Conservation (phyloP, 2,329 filamentous ascomycete species). For the Alternaria sp. region DNA sequence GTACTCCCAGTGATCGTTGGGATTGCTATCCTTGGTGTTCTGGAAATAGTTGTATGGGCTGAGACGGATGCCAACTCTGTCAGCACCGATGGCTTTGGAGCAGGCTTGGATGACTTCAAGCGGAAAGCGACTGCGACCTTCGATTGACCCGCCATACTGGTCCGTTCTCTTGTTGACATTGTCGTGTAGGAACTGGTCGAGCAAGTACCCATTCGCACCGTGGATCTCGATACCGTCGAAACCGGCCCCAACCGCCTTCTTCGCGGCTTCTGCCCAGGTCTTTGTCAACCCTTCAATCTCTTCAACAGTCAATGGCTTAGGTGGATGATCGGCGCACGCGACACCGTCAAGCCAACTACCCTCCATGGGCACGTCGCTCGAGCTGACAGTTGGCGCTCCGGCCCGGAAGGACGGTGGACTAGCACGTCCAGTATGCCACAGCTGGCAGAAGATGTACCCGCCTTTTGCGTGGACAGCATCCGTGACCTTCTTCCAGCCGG, state of each 20-base stretch:
- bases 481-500: conserved; percentile 59
- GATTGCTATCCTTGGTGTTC: conserved; percentile 53
- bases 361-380: conserved; percentile 51
- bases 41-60: conserved; percentile 48
- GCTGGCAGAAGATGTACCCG: conserved; percentile 55
- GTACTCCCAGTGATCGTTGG: conserved; percentile 54
- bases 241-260: conserved; percentile 45
- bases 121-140: conserved; percentile 62
- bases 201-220: conserved; percentile 54
- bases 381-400: conserved; percentile 44
- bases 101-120: conserved; percentile 57
- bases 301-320: conserved; percentile 44
- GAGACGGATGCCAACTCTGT: conserved; percentile 42
- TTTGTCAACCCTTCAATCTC: conserved; percentile 50
- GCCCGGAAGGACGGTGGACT: conserved; percentile 50
- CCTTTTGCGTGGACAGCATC: conserved; percentile 60
- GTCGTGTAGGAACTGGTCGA: conserved; percentile 60
- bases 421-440: conserved; percentile 57
- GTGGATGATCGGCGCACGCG: conserved; percentile 44
- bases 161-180: conserved; percentile 59
- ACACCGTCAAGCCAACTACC: conserved; percentile 50
- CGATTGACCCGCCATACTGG: conserved; percentile 58
- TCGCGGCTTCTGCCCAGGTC: conserved; percentile 50
- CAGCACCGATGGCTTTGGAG: conserved; percentile 41
- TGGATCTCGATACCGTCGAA: conserved; percentile 52